Evolutionary conservation across 352 stramenopile species (phyloP), one percentile per base, ranked within the genome.

Genomic region (Globisporangium polare): DNA sequence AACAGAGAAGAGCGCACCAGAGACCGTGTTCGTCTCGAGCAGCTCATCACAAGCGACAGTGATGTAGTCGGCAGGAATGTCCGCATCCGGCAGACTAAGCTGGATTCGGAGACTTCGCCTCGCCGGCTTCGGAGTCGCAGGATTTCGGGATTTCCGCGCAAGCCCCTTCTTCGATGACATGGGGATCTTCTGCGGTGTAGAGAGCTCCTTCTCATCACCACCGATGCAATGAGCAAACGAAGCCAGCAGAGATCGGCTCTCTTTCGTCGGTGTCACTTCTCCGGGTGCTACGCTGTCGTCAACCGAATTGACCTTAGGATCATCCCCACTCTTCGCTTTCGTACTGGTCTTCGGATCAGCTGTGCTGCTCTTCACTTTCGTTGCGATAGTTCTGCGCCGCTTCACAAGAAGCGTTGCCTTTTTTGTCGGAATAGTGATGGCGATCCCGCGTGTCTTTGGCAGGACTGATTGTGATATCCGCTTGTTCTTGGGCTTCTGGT

Each of bases 371-470:
- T 31, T 55, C 12, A 20, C 12, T 18, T 37, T 27, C 43, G 22
- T 10, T 46, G 3, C 22, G 13, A 26, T 52, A 20, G 46, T 53
- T 5, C 39, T 55, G 24, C 58, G 46, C 17, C 57, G 37, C 55
- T 89, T 89, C 6, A 75, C 54, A 26, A 75, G 74, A 37, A 68
- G 66, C 6, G 41, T 46, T 20, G 60, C 63, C 22, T 80, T 83
- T 5, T 75, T 78, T 1, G 75, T 67, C 6, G 77, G n/a, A 20
- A 18, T 53, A 18, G 20, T 46, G 39, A 27, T 15, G n/a, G n/a
- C 17, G 27, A 53, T 46, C 3, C 17, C 41, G 8, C n/a, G 22
- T 54, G 56, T 22, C 31, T 26, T 62, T 17, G 42, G 17, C 27
- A 39, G 31, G 27, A 37, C 26, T 22, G 49, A 26, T 20, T 8